A percentile compares a stretch with the other conserved stretches of the same genome.
Evolutionary conservation across 371 early-diverging fungal species (phyloP).

Genomic region (Mucor indicus): DNA sequence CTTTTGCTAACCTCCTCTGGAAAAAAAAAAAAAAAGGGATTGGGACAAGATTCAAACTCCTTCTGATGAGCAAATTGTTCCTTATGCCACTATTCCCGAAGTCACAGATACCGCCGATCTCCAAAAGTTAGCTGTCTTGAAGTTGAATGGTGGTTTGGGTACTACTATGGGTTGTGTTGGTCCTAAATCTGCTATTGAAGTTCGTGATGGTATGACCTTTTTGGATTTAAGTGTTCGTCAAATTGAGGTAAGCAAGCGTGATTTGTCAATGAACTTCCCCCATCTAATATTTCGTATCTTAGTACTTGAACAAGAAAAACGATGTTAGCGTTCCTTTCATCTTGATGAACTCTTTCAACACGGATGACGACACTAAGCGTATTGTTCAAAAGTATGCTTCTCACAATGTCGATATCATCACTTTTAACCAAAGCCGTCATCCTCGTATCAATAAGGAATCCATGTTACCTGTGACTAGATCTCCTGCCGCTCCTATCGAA

Average conservation of each 20-base stretch:
- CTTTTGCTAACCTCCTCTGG: too few relatives aligned
- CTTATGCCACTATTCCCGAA: conserved; percentile 67
- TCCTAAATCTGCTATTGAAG: conserved; percentile 99
- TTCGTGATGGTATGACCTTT: conserved; percentile 98
- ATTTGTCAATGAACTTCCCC: not conserved
- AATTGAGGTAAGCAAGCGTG: conserved; percentile 75
- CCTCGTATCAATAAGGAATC: conserved; percentile 96
- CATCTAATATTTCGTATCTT: not conserved
- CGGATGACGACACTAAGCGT: conserved; percentile 95
- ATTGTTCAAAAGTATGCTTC: conserved; percentile 95
- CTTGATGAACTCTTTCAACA: conserved; percentile 99
- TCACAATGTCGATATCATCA: conserved; percentile 88
- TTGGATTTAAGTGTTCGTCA: conserved; percentile 98
- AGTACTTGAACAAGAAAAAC: conserved; percentile 90
- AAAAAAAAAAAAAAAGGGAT: too few relatives aligned
- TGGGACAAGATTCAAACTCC: conserved; percentile 95
- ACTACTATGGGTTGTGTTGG: conserved; percentile 99
- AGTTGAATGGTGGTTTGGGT: conserved; percentile 99
- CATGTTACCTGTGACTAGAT: conserved; percentile 81
- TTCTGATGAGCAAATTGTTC: conserved; percentile 80
- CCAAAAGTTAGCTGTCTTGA: conserved; percentile 95
- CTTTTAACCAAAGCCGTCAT: conserved; percentile 97
- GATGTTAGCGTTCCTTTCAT: conserved; percentile 95
- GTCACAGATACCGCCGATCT: conserved; percentile 59
- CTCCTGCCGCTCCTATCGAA: conserved; percentile 53